Base-by-base conservation (phyloP, 345 rosid species). In the Gossypium rotundifolium region DNA sequence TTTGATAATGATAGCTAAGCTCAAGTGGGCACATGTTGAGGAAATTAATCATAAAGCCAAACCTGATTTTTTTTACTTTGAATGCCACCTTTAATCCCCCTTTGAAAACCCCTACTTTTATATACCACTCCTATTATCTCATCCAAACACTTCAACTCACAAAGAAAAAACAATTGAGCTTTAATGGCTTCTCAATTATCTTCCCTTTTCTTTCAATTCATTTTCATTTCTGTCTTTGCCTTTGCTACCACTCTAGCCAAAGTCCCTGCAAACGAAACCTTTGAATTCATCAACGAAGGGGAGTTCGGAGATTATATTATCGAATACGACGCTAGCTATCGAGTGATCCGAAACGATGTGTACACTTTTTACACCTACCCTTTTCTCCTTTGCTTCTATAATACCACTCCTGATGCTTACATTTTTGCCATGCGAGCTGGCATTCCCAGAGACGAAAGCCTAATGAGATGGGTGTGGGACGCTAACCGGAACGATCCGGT, bases 381-480 rank as follows among this genome's bases (percentile, higher is more conserved):
- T 9, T 83, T 83, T 17, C 78, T 51, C 11, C 79, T 83, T 4
- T 72, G 83, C 42, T 79, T 83, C 20, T 79, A 79, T 20, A 82
- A 72, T 68, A 77, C 83, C 27, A 72, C 83, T 2, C 83, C 79
- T 0, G 53, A 77, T 51, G 83, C 77, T 22, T 77, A 20, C 73
- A 62, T 75, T 49, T 59, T 83, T 2, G 83, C 81, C 42, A 18
- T 82, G 0, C 58, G 78, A 22, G 81, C 75, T 9, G 80, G 80
- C 11, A 11, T 66, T 12, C 66, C 67, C 8, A 29, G 42, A 3
- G 81, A 71, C 8, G 77, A 74, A 9, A 55, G 76, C 3, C 48
- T 70, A 0, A 74, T 67, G 73, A 70, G 81, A 7, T 78, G 79
- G 76, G 82, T 80, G 2, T 78, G 84, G 87, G 87, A 84, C 12